These are phyloP conservation scores for Exobasidium cylindrosporum DNA, from an alignment of 1,284 basidiomycete species.

Conservation along the genomic window DNA sequence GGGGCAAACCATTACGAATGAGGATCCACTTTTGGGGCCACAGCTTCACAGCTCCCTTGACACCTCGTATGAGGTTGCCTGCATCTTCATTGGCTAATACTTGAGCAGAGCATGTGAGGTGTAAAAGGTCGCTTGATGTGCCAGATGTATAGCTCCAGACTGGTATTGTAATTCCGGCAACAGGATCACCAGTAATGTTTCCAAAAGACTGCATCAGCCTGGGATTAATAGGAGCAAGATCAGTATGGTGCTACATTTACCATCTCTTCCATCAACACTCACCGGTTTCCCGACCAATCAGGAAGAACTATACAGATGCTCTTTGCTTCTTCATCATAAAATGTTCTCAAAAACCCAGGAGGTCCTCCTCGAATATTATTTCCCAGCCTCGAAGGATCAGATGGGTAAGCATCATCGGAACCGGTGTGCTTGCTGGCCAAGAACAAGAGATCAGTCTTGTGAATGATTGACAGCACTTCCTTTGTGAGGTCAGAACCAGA, in stretches of 20 bases:
- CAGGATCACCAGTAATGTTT: conserved; percentile 17
- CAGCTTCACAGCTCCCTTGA: conserved; percentile 7
- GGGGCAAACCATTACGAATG: conserved; percentile 8
- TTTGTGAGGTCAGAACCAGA: neutral
- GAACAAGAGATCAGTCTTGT: conserved; percentile 13
- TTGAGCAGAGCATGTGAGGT: conserved; percentile 17
- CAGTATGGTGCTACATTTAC: neutral
- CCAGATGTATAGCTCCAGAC: neutral
- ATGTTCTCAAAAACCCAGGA: conserved; percentile 13
- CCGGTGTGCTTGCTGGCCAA: conserved; percentile 15
- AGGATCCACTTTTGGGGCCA: conserved; percentile 13
- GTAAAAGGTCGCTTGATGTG: conserved; percentile 3
- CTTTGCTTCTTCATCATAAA: conserved; percentile 13
- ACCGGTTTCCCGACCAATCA: conserved; percentile 18
- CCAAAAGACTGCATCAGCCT: conserved; percentile 17
- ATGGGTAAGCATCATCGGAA: neutral
- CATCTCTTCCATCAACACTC: neutral
- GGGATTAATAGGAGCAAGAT: too few relatives aligned
- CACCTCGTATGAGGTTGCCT: conserved; percentile 14
- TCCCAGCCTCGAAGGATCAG: conserved; percentile 12
- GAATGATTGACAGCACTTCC: conserved; percentile 7
- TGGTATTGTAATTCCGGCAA: conserved; percentile 19
- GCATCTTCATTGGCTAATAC: conserved; percentile 14
- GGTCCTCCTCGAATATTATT: conserved; percentile 19
- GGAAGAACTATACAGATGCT: conserved; percentile 17